These are phyloP conservation scores for Coemansia sp. DNA, from an alignment of 192 early-diverging fungal species.

Conservation along the genomic window DNA sequence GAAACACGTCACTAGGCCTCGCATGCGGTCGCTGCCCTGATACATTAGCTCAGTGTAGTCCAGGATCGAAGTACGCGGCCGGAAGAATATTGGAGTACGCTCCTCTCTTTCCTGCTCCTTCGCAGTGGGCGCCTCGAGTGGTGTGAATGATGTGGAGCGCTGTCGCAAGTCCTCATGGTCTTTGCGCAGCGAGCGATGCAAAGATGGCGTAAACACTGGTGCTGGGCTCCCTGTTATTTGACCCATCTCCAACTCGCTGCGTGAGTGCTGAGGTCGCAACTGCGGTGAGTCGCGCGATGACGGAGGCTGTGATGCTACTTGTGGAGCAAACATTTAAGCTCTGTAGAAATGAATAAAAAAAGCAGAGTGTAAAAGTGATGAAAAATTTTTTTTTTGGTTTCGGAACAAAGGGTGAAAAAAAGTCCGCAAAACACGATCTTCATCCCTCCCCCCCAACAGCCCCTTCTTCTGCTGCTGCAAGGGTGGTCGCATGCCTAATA, in stretches of 20 bases:
- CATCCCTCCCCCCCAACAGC: neutral
- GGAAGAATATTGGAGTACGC: slow-evolving; percentile 25
- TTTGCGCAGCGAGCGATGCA: slow-evolving; percentile 41
- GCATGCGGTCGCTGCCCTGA: slow-evolving; percentile 50
- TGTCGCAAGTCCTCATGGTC: slow-evolving; percentile 13
- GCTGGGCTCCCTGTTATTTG: slow-evolving; percentile 23
- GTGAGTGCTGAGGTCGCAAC: slow-evolving; percentile 29
- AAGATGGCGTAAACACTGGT: slow-evolving; percentile 33
- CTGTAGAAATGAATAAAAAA: neutral
- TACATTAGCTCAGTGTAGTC: slow-evolving; percentile 59
- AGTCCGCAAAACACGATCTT: neutral
- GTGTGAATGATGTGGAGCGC: too few species aligned
- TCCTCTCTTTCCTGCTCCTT: neutral
- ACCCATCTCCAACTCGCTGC: slow-evolving; percentile 26
- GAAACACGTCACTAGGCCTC: slow-evolving; percentile 55
- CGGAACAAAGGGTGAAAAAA: neutral
- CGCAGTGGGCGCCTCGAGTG: neutral
- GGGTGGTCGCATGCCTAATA: neutral
- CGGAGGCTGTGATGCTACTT: slow-evolving; percentile 34
- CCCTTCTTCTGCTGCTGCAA: neutral
- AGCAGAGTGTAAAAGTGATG: slow-evolving; percentile 1
- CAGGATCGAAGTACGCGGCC: slow-evolving; percentile 48
- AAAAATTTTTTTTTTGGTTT: neutral
- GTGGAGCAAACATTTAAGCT: slow-evolving; percentile 37
- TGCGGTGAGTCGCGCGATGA: slow-evolving; percentile 42